These are phyloP conservation scores for Sporothrix luriei DNA, from an alignment of 2,329 filamentous ascomycete species.

Conservation along the genomic window DNA sequence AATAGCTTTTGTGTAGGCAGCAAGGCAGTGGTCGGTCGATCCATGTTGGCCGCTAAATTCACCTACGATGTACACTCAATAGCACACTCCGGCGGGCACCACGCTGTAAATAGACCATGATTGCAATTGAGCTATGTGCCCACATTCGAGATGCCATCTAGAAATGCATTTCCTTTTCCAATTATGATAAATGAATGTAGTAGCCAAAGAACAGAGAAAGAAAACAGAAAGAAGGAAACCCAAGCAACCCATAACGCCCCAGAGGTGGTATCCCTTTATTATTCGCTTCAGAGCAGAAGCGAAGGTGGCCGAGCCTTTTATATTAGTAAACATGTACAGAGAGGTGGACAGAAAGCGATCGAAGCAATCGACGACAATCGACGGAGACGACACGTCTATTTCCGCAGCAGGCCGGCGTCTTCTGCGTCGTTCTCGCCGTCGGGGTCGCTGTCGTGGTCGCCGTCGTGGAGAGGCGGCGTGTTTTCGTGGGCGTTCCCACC, in stretches of 20 bases:
- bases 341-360: not conserved
- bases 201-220: not conserved
- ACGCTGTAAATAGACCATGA: no score
- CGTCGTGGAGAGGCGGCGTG: conserved; percentile 21
- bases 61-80: not conserved
- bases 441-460: conserved; percentile 34
- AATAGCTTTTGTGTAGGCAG: not conserved
- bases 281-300: not conserved
- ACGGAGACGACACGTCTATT: conserved; percentile 30
- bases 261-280: not conserved
- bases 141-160: not conserved
- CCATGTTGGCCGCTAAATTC: no score
- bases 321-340: conserved; percentile 8
- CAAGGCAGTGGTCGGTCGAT: not conserved
- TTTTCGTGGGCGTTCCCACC: not conserved
- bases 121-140: no score
- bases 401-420: conserved; percentile 52
- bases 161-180: not conserved
- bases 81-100: no score
- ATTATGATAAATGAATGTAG: not conserved
- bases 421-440: conserved; percentile 48
- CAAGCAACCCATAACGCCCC: not conserved
- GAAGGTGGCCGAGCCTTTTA: not conserved
- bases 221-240: not conserved
- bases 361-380: not conserved